Evolutionary conservation across 192 early-diverging fungal species (phyloP).

Genomic region (Geranomyces variabilis): DNA sequence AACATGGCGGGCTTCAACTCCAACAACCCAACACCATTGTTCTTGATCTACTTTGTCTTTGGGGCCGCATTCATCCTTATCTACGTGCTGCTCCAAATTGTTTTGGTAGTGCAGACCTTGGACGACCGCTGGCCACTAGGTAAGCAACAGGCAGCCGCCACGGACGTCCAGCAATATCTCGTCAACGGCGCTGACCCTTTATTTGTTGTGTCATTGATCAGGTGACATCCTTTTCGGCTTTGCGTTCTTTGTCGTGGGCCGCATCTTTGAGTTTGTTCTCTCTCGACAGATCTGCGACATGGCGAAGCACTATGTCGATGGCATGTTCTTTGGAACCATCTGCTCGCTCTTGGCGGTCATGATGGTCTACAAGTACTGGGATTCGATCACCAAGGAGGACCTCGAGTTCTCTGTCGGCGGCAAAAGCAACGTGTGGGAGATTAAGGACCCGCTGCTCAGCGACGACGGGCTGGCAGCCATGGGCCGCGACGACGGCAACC

Average conservation of each 20-base stretch:
- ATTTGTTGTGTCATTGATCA: slow-evolving; percentile 13
- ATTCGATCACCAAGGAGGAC: slow-evolving; percentile 98
- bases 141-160: no score
- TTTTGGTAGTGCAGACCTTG: slow-evolving; percentile 91
- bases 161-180: no score
- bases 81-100: slow-evolving; percentile 88
- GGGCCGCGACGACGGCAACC: slow-evolving; percentile 18
- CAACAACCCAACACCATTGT: slow-evolving; percentile 72
- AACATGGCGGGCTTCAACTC: slow-evolving; percentile 64
- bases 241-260: slow-evolving; percentile 84
- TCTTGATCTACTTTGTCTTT: slow-evolving; percentile 87
- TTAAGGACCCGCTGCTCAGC: slow-evolving; percentile 64
- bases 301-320: slow-evolving; percentile 95
- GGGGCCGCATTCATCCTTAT: slow-evolving; percentile 78
- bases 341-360: slow-evolving; percentile 90
- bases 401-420: slow-evolving; percentile 90
- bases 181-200: not conserved
- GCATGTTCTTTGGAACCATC: slow-evolving; percentile 94
- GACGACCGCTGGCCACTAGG: slow-evolving; percentile 97
- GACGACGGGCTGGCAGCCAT: slow-evolving; percentile 51
- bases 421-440: slow-evolving; percentile 84
- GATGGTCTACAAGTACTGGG: slow-evolving; percentile 99
- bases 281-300: slow-evolving; percentile 80
- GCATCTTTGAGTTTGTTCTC: slow-evolving; percentile 81
- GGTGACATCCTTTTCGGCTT: slow-evolving; percentile 86